These are phyloP conservation scores for Trametes cubensis DNA, from an alignment of 768 basidiomycete genomes.

Conservation along the genomic window DNA sequence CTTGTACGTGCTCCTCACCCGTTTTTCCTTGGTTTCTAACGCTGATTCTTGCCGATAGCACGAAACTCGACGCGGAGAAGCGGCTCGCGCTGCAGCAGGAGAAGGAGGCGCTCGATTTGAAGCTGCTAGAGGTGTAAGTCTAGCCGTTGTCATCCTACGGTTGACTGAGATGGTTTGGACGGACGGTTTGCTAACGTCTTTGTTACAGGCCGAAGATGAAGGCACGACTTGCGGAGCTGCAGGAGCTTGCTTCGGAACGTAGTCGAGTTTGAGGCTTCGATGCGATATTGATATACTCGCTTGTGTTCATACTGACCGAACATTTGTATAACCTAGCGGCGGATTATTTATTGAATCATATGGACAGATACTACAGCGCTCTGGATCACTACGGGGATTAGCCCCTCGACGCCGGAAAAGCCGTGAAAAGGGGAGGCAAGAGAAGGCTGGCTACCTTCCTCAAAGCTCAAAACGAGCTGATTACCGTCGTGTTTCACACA, in stretches of 20 bases:
- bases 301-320: no score
- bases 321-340: no score
- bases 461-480: no score
- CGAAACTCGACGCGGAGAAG: constrained; percentile 88
- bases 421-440: no score
- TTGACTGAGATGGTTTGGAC: neutral
- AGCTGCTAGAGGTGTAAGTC: constrained; percentile 83
- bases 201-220: constrained; percentile 77
- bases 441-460: no score
- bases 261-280: constrained; percentile 5
- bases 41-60: constrained; percentile 48
- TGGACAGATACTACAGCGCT: no score
- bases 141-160: neutral
- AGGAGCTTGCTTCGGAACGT: constrained; percentile 33
- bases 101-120: constrained; percentile 85
- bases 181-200: constrained; percentile 1
- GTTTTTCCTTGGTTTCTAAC: neutral
- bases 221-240: constrained; percentile 70
- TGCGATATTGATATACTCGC: no score
- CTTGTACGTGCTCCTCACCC: constrained; percentile 61
- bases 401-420: no score
- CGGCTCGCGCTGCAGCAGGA: constrained; percentile 91
- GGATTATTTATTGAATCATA: no score
- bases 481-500: no score
- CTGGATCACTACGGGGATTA: no score